Evolutionary conservation across 176 grass and related monocot genomes (phyloP).

Genomic region (Zoysia japonica): DNA sequence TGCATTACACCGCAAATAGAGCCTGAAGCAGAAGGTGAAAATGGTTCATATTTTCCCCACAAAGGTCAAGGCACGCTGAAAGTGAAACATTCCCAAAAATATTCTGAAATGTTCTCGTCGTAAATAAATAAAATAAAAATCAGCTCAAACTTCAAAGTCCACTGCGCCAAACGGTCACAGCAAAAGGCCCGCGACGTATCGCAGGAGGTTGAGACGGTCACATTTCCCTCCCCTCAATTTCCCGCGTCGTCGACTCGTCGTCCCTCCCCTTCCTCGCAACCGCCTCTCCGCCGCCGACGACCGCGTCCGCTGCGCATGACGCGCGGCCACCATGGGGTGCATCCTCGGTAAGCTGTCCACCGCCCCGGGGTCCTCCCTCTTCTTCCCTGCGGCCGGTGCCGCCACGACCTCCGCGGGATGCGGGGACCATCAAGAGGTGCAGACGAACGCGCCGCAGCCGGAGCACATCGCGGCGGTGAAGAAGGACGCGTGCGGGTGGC

Average conservation of each 20-base stretch:
- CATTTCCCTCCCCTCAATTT: constrained; percentile 32
- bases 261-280: constrained; percentile 27
- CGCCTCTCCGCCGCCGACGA: constrained; percentile 15
- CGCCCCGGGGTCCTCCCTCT: constrained; percentile 50
- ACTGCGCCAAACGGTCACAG: constrained; percentile 37
- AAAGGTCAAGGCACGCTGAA: neutral
- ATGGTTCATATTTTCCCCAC: neutral
- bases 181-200: constrained; percentile 13
- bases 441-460: constrained; percentile 46
- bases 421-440: constrained; percentile 2
- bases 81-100: neutral
- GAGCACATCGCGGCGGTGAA: constrained; percentile 45
- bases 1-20: too few species aligned
- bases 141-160: constrained; percentile 16
- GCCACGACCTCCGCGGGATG: neutral
- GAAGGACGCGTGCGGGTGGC: constrained; percentile 75
- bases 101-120: neutral
- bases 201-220: neutral
- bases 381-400: constrained; percentile 42
- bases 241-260: constrained; percentile 24
- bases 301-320: constrained; percentile 43
- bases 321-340: constrained; percentile 72
- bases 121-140: neutral
- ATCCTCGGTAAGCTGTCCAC: constrained; percentile 65
- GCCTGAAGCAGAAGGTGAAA: neutral